These are phyloP conservation scores for Tripterygium wilfordii DNA, from an alignment of 177 flowering plant genomes.

Conservation along the genomic window DNA sequence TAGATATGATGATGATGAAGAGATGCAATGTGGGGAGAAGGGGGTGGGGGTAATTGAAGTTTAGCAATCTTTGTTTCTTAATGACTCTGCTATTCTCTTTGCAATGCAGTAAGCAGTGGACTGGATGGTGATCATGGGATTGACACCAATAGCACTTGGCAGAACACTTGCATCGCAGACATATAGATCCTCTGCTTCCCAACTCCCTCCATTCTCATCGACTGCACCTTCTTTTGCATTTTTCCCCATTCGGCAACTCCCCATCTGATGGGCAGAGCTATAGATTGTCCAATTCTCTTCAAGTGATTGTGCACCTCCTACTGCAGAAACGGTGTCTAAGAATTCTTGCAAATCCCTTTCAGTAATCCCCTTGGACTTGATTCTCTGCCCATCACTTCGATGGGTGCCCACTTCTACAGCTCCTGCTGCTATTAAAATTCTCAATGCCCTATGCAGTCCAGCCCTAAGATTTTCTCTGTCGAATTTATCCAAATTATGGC, in stretches of 20 bases:
- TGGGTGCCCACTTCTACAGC: constrained; percentile 89
- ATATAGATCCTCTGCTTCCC: constrained; percentile 54
- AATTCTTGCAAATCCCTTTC: constrained; percentile 57
- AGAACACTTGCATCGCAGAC: constrained; percentile 63
- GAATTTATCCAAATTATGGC: constrained; percentile 22
- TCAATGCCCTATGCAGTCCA: constrained; percentile 51
- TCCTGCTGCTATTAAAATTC: constrained; percentile 80
- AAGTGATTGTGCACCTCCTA: constrained; percentile 34
- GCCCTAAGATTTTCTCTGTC: constrained; percentile 53
- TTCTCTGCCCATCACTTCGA: constrained; percentile 66
- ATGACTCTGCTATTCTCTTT: constrained; percentile 43
- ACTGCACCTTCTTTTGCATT: constrained; percentile 37
- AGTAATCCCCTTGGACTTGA: constrained; percentile 47
- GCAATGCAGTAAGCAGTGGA: constrained; percentile 54
- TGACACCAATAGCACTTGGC: constrained; percentile 54
- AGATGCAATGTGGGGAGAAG: too few species aligned
- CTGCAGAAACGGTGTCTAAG: constrained; percentile 37
- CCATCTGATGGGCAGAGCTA: constrained; percentile 60
- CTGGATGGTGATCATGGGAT: constrained; percentile 61
- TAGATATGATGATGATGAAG: too few species aligned
- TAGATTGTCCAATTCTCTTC: constrained; percentile 40
- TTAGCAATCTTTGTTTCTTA: constrained; percentile 10
- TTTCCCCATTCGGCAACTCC: constrained; percentile 56
- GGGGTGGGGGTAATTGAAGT: too few species aligned
- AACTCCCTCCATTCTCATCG: constrained; percentile 48